Conservation (phyloP, 768 basidiomycete species). For the Saitozyma sp. region DNA sequence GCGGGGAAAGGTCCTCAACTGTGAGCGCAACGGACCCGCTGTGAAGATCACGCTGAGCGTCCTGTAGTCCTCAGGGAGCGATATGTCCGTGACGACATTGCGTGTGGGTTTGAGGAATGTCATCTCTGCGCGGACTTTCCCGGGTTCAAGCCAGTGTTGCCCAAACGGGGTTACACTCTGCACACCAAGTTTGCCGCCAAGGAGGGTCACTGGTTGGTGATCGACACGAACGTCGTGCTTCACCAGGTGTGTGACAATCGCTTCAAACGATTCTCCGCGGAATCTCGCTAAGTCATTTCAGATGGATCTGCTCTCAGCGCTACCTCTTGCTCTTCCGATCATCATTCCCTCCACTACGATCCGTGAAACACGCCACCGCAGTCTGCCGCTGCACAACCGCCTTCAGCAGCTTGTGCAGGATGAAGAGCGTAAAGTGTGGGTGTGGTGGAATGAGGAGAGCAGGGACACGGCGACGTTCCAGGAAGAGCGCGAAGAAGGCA, state of each 20-base stretch:
- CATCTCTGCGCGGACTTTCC: constrained; percentile 59
- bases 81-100: constrained; percentile 88
- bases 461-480: constrained; percentile 56
- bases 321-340: constrained; percentile 71
- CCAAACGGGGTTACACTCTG: constrained; percentile 61
- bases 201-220: constrained; percentile 70
- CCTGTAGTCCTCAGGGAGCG: constrained; percentile 79
- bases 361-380: constrained; percentile 93
- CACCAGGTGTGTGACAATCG: constrained; percentile 63
- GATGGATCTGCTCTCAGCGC: constrained; percentile 92
- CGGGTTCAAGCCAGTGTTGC: constrained; percentile 58
- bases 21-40: neutral
- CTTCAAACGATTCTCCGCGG: neutral
- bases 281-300: constrained; percentile 48
- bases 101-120: constrained; percentile 77
- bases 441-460: constrained; percentile 64
- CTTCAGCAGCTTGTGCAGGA: constrained; percentile 78
- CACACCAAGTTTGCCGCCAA: constrained; percentile 55
- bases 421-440: constrained; percentile 59
- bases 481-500: constrained; percentile 59
- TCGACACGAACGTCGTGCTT: constrained; percentile 93
- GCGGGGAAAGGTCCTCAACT: constrained; percentile 85
- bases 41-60: neutral
- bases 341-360: constrained; percentile 92
- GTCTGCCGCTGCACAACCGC: constrained; percentile 86